phyloP scores from a whole-genome alignment of 2,329 filamentous ascomycete genomes.

The Tolypocladium pustulatum region DNA sequence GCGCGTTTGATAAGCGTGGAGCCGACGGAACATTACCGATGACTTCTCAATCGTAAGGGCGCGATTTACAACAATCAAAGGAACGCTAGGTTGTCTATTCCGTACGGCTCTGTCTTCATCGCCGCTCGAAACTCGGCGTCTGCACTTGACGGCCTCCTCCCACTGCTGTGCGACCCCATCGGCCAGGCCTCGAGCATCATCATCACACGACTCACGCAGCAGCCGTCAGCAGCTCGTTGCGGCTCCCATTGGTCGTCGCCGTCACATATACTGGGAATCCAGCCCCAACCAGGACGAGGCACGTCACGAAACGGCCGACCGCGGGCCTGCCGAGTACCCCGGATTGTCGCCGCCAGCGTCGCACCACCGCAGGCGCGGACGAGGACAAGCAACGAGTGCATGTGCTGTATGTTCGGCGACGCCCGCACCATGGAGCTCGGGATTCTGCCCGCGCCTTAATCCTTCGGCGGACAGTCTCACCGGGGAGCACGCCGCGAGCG shows the following conservation, averaged over 20 bases:
- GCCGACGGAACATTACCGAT: not conserved
- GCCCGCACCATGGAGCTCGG: not conserved
- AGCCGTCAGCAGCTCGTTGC: not conserved
- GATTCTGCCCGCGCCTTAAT: not conserved
- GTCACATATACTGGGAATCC: not conserved
- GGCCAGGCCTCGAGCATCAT: not conserved
- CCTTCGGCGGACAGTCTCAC: not conserved
- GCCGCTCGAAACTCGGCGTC: not conserved
- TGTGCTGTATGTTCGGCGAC: not conserved
- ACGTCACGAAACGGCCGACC: not conserved
- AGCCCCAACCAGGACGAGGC: conserved; percentile 1
- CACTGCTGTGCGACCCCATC: conserved; percentile 1
- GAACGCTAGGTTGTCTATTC: too few relatives aligned
- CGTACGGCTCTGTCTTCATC: not conserved
- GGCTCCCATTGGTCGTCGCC: not conserved
- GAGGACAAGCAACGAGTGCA: not conserved
- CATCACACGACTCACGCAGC: not conserved
- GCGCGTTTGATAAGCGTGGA: not conserved
- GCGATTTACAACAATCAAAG: not conserved
- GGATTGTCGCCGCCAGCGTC: not conserved
- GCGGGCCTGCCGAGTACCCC: not conserved
- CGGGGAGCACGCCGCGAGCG: not conserved
- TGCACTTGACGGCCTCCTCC: not conserved
- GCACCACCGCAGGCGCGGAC: not conserved
- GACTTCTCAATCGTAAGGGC: not conserved